phyloP scores from a whole-genome alignment of 345 rosid species.

The Pseudoturritis turrita region DNA sequence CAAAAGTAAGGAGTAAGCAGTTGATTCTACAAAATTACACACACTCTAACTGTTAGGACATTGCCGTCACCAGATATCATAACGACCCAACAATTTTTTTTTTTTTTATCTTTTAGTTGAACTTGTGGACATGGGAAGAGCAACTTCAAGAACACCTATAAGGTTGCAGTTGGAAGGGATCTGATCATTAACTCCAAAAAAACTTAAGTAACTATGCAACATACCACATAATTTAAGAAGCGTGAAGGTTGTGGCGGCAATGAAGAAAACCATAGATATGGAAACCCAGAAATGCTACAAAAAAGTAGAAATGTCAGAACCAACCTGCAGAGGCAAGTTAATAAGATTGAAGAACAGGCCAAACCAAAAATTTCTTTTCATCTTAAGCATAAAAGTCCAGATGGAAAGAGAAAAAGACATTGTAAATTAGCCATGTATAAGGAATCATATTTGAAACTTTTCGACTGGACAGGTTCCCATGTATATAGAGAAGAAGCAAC shows the following conservation, averaged over 20 bases:
- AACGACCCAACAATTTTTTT: neutral
- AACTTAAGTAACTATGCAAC: neutral
- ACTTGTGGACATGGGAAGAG: neutral
- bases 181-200: neutral
- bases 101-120: neutral
- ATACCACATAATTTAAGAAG: conserved; percentile 87
- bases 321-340: conserved; percentile 5
- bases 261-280: conserved; percentile 88
- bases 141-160: neutral
- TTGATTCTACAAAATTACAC: neutral
- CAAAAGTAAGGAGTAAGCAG: neutral
- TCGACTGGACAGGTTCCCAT: neutral
- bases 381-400: neutral
- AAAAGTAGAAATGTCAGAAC: conserved; percentile 29
- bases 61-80: neutral
- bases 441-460: neutral
- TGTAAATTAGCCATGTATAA: neutral
- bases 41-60: neutral
- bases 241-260: conserved; percentile 83
- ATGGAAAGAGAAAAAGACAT: neutral
- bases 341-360: neutral
- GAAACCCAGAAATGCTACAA: conserved; percentile 94
- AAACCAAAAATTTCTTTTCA: neutral
- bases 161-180: neutral
- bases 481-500: conserved; percentile 17